Conservation (phyloP, 2,329 filamentous ascomycete genomes). For the Trichoderma koningiopsis region DNA sequence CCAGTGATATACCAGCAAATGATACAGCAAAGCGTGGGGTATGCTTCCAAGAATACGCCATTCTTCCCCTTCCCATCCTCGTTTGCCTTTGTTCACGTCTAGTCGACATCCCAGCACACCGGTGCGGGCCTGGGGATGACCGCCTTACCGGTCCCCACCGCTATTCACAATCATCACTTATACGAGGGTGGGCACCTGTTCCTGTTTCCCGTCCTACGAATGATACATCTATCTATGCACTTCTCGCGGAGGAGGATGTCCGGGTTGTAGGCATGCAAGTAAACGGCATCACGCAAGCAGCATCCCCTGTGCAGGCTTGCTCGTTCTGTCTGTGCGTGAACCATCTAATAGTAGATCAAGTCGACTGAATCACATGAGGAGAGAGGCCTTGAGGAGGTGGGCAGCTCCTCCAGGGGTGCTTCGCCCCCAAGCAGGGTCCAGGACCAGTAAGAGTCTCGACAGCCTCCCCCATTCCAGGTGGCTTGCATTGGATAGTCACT, state of each 20-base stretch:
- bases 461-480: background rate
- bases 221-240: no score
- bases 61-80: background rate
- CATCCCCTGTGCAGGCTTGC: background rate
- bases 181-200: background rate
- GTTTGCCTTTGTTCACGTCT: no score
- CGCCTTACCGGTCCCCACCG: background rate
- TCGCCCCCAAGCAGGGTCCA: background rate
- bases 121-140: conserved; percentile 4
- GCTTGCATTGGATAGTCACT: conserved; percentile 9
- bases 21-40: background rate
- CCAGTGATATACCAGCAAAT: background rate
- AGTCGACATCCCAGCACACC: background rate
- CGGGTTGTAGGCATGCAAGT: no score
- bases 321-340: background rate
- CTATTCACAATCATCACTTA: background rate
- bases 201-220: background rate
- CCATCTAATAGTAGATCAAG: background rate
- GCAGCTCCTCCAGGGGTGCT: background rate
- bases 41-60: background rate
- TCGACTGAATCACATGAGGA: background rate
- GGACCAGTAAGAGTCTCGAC: background rate
- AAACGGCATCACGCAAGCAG: no score
- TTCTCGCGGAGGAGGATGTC: background rate
- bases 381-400: background rate